Percentiles rank a stretch among this genome's conserved stretches.
phyloP scores from a whole-genome alignment of 2,329 filamentous ascomycete species.

The Penicillium psychrosexuale region DNA sequence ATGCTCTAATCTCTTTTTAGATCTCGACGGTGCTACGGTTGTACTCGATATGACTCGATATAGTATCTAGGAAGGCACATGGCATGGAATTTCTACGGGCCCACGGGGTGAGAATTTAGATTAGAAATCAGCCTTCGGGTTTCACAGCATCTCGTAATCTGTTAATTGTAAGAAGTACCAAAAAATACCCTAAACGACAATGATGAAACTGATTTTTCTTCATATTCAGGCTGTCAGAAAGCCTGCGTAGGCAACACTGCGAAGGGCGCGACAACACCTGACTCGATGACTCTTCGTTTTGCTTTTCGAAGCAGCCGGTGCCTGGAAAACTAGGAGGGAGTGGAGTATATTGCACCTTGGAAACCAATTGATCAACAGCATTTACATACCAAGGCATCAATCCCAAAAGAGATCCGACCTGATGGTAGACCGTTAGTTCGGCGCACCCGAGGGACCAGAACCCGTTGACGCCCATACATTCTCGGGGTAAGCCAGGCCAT shows the following conservation, averaged over 20 bases:
- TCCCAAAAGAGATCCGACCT: not conserved
- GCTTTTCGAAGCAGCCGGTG: slow-evolving; percentile 13
- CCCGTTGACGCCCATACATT: slow-evolving; percentile 4
- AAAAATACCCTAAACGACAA: not conserved
- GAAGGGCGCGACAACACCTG: slow-evolving; percentile 11
- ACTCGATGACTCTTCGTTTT: slow-evolving; percentile 14
- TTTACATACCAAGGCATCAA: slow-evolving; percentile 10
- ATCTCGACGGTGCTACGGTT: not conserved
- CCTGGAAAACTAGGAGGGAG: slow-evolving; percentile 7
- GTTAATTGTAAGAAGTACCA: not conserved
- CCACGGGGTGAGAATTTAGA: not conserved
- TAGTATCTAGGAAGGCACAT: not conserved
- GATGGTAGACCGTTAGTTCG: slow-evolving; percentile 17
- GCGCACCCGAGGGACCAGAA: slow-evolving; percentile 7
- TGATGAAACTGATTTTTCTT: not conserved
- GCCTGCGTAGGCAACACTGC: slow-evolving; percentile 17
- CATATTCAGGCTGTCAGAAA: not conserved
- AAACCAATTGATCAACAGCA: slow-evolving; percentile 9
- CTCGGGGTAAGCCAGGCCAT: slow-evolving; percentile 3
- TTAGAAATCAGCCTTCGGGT: slow-evolving; percentile 8
- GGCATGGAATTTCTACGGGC: not conserved
- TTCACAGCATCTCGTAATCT: slow-evolving; percentile 4
- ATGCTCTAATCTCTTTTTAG: not conserved
- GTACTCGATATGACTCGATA: not conserved
- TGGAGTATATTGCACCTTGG: slow-evolving; percentile 1